Conservation (phyloP, 2,329 filamentous ascomycete genomes). For the Leptographium radiaticola region DNA sequence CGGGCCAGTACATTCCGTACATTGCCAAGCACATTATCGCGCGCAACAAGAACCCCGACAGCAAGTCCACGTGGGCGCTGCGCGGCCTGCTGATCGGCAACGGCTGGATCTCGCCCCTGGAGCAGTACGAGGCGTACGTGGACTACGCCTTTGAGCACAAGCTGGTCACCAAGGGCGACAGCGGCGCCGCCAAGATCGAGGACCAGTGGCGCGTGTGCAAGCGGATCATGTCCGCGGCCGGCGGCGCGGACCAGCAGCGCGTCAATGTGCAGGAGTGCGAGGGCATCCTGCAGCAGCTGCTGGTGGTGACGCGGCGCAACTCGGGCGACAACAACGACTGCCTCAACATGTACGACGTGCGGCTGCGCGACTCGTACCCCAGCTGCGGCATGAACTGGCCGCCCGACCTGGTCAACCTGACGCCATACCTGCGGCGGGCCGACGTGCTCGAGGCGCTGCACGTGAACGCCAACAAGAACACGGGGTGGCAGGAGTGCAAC, state of each 20-base stretch:
- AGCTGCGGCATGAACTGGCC: slow-evolving; percentile 98
- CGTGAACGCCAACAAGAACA: slow-evolving; percentile 66
- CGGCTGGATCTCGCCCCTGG: slow-evolving; percentile 83
- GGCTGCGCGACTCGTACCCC: slow-evolving; percentile 64
- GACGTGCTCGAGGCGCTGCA: slow-evolving; percentile 74
- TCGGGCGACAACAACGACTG: slow-evolving; percentile 47
- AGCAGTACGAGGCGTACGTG: slow-evolving; percentile 84
- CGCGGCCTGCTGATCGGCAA: slow-evolving; percentile 88
- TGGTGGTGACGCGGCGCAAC: slow-evolving; percentile 45
- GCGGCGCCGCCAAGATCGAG: slow-evolving; percentile 52
- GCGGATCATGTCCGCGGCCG: slow-evolving; percentile 38
- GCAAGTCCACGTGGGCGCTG: slow-evolving; percentile 55
- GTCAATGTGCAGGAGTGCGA: slow-evolving; percentile 68
- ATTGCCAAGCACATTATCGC: slow-evolving; percentile 84
- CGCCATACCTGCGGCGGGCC: slow-evolving; percentile 69
- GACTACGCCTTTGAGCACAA: slow-evolving; percentile 67
- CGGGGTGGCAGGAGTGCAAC: slow-evolving; percentile 86
- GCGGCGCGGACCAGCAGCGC: slow-evolving; percentile 24
- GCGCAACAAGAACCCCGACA: slow-evolving; percentile 55
- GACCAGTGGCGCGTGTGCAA: slow-evolving; percentile 56
- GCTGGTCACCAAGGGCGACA: slow-evolving; percentile 54
- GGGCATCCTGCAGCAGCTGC: slow-evolving; percentile 57
- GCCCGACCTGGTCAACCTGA: slow-evolving; percentile 64
- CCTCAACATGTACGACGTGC: slow-evolving; percentile 94
- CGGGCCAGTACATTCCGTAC: slow-evolving; percentile 93